A percentile compares a stretch with the other conserved stretches of the same genome.
These are phyloP conservation scores for Lasiosphaeris hirsuta DNA, from an alignment of 495 filamentous ascomycete species.

Conservation along the genomic window DNA sequence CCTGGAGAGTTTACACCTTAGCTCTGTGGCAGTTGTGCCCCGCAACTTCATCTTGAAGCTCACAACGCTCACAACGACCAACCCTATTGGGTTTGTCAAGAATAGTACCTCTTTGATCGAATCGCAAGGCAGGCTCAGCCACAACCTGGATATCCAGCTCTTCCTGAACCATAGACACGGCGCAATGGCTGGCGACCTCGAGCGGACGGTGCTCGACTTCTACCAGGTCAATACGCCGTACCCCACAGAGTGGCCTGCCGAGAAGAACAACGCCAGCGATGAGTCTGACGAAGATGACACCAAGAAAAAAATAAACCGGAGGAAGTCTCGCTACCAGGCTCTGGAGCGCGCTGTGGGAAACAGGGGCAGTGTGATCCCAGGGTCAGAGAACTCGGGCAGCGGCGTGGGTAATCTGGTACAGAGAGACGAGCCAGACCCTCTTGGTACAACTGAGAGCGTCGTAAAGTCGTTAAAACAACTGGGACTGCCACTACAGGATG, in stretches of 20 bases:
- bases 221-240: conserved; percentile 80
- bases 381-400: conserved; percentile 63
- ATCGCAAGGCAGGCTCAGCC: too few species aligned
- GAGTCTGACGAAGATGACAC: conserved; percentile 60
- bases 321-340: conserved; percentile 78
- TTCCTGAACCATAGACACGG: background rate
- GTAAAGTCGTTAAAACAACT: conserved; percentile 69
- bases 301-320: conserved; percentile 52
- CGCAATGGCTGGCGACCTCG: conserved; percentile 44
- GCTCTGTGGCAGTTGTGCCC: background rate
- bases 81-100: too few species aligned
- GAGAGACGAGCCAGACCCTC: conserved; percentile 85
- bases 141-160: too few species aligned
- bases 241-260: conserved; percentile 81
- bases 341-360: conserved; percentile 71
- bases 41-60: conserved; percentile 5
- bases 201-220: conserved; percentile 77
- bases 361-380: conserved; percentile 60
- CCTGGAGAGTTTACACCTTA: background rate
- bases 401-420: conserved; percentile 73
- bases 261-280: conserved; percentile 68
- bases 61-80: too few species aligned
- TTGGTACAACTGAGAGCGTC: conserved; percentile 81
- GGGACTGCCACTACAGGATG: conserved; percentile 82
- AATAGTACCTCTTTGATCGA: too few species aligned